Evolutionary conservation across 2,329 filamentous ascomycete species (phyloP).

Genomic region (Apiospora rasikravindrae): DNA sequence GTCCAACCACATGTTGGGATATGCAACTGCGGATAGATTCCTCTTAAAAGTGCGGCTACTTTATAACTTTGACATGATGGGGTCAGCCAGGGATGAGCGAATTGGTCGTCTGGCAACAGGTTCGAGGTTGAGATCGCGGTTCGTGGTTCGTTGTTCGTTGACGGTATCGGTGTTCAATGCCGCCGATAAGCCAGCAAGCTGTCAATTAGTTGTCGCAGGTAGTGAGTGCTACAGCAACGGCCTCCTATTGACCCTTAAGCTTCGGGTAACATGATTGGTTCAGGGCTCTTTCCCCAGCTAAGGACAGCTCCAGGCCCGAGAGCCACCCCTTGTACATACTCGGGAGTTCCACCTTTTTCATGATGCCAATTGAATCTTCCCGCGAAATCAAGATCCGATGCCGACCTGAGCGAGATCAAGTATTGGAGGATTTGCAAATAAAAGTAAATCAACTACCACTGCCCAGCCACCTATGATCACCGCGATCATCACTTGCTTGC

Average conservation of each 20-base stretch:
- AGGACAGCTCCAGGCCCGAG: slow-evolving; percentile 11
- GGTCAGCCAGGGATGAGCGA: neutral
- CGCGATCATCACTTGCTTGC: neutral
- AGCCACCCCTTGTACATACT: neutral
- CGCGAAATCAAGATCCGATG: slow-evolving; percentile 12
- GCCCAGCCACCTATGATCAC: neutral
- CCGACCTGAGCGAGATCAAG: slow-evolving; percentile 3
- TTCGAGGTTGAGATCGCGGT: neutral
- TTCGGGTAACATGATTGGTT: neutral
- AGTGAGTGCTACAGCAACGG: neutral
- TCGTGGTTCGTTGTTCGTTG: neutral
- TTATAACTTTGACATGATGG: slow-evolving; percentile 14
- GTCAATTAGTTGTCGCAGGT: neutral
- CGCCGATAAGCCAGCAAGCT: slow-evolving; percentile 10
- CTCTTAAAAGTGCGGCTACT: neutral
- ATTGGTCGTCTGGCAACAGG: neutral
- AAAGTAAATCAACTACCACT: neutral
- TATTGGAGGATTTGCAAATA: neutral
- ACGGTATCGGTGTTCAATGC: slow-evolving; percentile 7
- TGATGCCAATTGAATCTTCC: slow-evolving; percentile 3
- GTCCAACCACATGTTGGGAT: slow-evolving; percentile 83
- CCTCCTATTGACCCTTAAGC: slow-evolving; percentile 10
- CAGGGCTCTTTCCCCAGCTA: neutral
- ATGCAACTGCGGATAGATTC: neutral
- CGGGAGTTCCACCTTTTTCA: slow-evolving; percentile 1